Evolutionary conservation across 106 monocot species (phyloP).

Genomic region (Dioscorea dumetorum): DNA sequence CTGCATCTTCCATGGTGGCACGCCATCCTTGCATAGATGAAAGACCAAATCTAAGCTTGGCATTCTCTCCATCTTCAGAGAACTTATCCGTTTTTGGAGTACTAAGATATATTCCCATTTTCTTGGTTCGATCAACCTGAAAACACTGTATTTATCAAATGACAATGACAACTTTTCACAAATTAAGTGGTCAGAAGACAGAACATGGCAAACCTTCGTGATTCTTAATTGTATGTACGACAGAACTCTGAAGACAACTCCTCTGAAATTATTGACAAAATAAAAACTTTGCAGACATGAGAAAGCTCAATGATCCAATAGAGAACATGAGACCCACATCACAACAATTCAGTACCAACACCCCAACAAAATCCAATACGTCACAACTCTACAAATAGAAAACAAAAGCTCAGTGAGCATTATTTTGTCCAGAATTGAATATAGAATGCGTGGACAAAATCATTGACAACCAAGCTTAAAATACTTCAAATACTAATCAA

Average conservation of each 20-base stretch:
- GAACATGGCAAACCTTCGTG: neutral
- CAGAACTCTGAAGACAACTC: neutral
- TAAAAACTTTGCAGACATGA: neutral
- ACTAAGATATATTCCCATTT: slow-evolving; percentile 72
- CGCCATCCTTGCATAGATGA: slow-evolving; percentile 88
- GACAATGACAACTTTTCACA: neutral
- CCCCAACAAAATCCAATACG: no score
- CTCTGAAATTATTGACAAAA: neutral
- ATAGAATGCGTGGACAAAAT: no score
- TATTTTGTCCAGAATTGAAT: no score
- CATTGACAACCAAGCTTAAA: no score
- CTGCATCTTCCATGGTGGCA: slow-evolving; percentile 74
- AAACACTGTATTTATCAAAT: neutral
- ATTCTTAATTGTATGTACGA: no score
- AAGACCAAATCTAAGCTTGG: slow-evolving; percentile 39
- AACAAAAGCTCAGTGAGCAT: no score
- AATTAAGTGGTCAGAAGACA: neutral
- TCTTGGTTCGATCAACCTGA: slow-evolving; percentile 5
- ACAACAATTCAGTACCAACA: no score
- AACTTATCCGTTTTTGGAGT: slow-evolving; percentile 70
- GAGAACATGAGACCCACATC: no score
- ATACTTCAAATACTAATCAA: no score
- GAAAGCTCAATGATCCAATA: neutral
- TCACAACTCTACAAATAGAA: no score
- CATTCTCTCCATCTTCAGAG: slow-evolving; percentile 74